Base-by-base conservation (phyloP, 345 rosid species). In the Pistacia atlantica region DNA sequence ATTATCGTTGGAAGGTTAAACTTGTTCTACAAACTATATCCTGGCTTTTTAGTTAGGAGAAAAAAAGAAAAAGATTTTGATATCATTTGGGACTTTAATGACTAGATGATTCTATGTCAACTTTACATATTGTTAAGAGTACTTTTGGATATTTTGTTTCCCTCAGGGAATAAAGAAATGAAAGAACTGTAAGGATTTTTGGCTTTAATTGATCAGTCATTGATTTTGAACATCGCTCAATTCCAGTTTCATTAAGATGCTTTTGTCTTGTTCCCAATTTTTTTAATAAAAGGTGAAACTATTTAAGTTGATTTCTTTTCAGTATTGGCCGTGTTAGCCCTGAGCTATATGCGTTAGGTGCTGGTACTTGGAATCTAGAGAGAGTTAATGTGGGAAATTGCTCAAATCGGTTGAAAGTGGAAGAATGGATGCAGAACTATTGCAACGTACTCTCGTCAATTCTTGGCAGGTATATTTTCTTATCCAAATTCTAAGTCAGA, bases 301-400 rank as follows among this genome's bases (percentile, higher is more conserved):
- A 13, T 58, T 22, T 22, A 59, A 10, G 61, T 67, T 73, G 54
- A 12, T 31, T 60, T 84, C 3, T 16, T 84, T 73, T 64, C 92
- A 95, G 97, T 88, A 95, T 95, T 78, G 99, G 99, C 14, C 88
- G 79, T 83, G 97, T 95, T 71, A 91, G 92, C 77, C 95, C 94
- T 69, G 95, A 95, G 86, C 93, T 95, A 45, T 92, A 92, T 84
- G 95, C 97, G 80, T 83, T 95, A 77, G 97, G 87, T 63, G 84
- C 88, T 72, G 87, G 92, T 73, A 83, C 86, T 65, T 86, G 87
- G 89, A 87, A 82, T 79, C 62, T 83, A 78, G 88, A 87, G 57
- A 79, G 65, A 62, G 8, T 55, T 59, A 67, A 69, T n/a, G 17
- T 35, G 14, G 75, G 74, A 8, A 75, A 80, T 46, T 59, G 63